Base-by-base conservation (phyloP, 768 basidiomycete species). In the Russula sp. region DNA sequence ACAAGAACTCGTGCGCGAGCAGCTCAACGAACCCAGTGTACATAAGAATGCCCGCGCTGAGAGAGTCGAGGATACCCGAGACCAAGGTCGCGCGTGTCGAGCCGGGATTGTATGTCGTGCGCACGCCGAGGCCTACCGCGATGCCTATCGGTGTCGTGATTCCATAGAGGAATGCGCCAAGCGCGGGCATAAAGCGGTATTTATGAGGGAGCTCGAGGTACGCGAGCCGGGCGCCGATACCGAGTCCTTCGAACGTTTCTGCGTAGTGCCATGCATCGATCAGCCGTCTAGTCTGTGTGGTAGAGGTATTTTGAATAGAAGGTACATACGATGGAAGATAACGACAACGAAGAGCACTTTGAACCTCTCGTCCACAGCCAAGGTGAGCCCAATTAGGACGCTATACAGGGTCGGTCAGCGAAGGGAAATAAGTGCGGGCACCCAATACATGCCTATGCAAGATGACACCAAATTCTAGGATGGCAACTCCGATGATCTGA, bases 201-300 rank as follows among this genome's bases (percentile, higher is more conserved):
- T 73, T 71, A 1, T 71, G 65, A 0, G 89, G 80, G 2, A 94
- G 77, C 18, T 76, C 75, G 71, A 98, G 80, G 72, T 79, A 85
- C 1, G 95, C 92, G 11, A 98, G 78, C 9, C 96, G 89, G 0
- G 94, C 87, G 9, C 96, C 96, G 22, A 98, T 78, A 72, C 94
- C 96, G 50, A 98, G 82, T 22, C 94, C 96, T 73, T 98, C 96
- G 70, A 98, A 98, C 48, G 83, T 89, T 81, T 96, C 91, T 94
- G 70, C 7, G 55, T 48, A n/a, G 34, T 52, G 34, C 11, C n/a
- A 40, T 16, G 51, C 16, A 34, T 44, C 5, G 47, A 16, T 34
- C 20, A 45, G 16, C 1, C 31, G 16, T 13, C 7, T 22, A 18
- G 16, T 13, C 7, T 22, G 18, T 6, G 6, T 10, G 13, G 52